phyloP scores from a whole-genome alignment of 805 yeast genomes.

The Monosporozyma aerobia region DNA sequence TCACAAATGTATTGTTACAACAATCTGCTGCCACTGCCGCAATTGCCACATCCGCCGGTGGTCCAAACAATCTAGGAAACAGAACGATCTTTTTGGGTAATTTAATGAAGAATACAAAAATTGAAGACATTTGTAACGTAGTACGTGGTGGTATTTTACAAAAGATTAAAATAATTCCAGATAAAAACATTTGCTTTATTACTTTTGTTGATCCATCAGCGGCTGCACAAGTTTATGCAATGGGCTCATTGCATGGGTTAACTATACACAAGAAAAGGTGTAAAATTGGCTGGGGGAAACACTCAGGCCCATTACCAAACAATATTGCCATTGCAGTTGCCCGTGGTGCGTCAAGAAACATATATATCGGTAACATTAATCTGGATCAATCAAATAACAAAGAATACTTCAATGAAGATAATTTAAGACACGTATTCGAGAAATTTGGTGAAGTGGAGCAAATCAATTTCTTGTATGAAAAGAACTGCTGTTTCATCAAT shows the following conservation, averaged over 20 bases:
- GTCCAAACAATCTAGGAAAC: conserved; percentile 84
- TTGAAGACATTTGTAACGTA: conserved; percentile 91
- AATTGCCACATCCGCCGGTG: conserved; percentile 90
- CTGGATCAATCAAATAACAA: conserved; percentile 24
- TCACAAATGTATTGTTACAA: conserved; percentile 71
- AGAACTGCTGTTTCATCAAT: conserved; percentile 84
- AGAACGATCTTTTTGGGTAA: conserved; percentile 89
- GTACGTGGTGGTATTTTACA: conserved; percentile 92
- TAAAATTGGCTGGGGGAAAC: conserved; percentile 97
- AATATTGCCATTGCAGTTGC: conserved; percentile 84
- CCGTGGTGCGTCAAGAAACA: conserved; percentile 89
- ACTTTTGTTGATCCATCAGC: conserved; percentile 95
- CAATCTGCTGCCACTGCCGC: conserved; percentile 98
- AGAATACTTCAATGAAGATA: conserved; percentile 40
- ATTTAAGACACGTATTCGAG: conserved; percentile 62
- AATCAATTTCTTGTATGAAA: conserved; percentile 74
- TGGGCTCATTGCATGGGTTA: conserved; percentile 84
- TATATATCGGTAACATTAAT: conserved; percentile 72
- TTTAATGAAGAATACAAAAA: conserved; percentile 76
- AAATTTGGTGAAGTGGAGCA: conserved; percentile 93
- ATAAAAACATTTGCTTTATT: conserved; percentile 85
- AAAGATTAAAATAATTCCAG: conserved; percentile 67
- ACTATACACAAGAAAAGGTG: conserved; percentile 78
- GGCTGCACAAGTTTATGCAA: conserved; percentile 94
- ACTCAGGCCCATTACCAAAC: conserved; percentile 83